A percentile compares a stretch with the other conserved stretches of the same genome.
phyloP scores from a whole-genome alignment of 176 grass and related monocot genomes.

The Elaeis guineensis region DNA sequence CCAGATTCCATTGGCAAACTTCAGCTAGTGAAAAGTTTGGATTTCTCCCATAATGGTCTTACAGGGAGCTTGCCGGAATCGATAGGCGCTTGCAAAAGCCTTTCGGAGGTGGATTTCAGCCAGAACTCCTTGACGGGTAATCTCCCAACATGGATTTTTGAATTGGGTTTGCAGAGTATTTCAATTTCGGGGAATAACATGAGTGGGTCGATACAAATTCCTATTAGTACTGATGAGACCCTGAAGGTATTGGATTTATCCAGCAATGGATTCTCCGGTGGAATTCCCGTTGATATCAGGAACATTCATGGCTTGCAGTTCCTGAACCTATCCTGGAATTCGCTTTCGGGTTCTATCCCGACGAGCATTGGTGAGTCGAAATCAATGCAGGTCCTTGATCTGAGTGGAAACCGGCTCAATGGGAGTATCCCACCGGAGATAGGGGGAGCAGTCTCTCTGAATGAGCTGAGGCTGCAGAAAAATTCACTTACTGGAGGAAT shows the following conservation, averaged over 20 bases:
- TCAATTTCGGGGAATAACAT: slow-evolving; percentile 66
- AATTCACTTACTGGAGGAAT: slow-evolving; percentile 68
- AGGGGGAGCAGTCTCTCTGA: slow-evolving; percentile 54
- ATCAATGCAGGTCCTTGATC: slow-evolving; percentile 67
- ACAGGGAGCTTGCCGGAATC: slow-evolving; percentile 16
- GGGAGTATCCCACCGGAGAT: slow-evolving; percentile 59
- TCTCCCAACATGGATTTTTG: slow-evolving; percentile 79
- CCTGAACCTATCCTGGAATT: slow-evolving; percentile 76
- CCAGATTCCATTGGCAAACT: slow-evolving; percentile 18
- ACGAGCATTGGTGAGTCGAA: slow-evolving; percentile 58
- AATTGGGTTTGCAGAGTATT: slow-evolving; percentile 46
- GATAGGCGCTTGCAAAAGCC: slow-evolving; percentile 45
- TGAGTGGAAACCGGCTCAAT: slow-evolving; percentile 46
- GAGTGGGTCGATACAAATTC: slow-evolving; percentile 37
- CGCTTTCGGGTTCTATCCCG: slow-evolving; percentile 50
- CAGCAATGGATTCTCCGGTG: slow-evolving; percentile 59
- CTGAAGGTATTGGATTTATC: slow-evolving; percentile 71
- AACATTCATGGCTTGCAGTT: slow-evolving; percentile 36
- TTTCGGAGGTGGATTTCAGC: slow-evolving; percentile 56
- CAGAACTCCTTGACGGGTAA: slow-evolving; percentile 57
- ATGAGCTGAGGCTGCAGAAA: slow-evolving; percentile 48
- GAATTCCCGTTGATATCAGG: slow-evolving; percentile 47
- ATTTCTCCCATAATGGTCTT: slow-evolving; percentile 7
- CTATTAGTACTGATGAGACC: slow-evolving; percentile 15
- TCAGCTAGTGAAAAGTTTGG: slow-evolving; percentile 1